phyloP scores from a whole-genome alignment of 495 filamentous ascomycete species.

The Podospora fimiseda region DNA sequence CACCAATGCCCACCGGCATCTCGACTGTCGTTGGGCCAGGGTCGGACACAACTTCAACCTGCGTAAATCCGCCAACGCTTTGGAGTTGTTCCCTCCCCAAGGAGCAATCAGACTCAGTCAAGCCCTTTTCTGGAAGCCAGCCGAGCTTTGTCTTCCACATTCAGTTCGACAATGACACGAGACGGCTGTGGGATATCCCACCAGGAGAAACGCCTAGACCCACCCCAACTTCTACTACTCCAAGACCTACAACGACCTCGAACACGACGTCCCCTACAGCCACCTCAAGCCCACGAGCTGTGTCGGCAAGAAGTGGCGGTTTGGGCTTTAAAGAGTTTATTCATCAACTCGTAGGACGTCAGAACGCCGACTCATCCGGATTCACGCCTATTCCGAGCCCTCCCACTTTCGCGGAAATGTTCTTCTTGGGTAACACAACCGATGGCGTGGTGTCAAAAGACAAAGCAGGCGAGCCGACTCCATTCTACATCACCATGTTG shows the following conservation, averaged over 20 bases:
- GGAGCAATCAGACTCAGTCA: slow-evolving; percentile 55
- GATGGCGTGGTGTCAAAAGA: slow-evolving; percentile 56
- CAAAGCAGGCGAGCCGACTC: slow-evolving; percentile 60
- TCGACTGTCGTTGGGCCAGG: slow-evolving; percentile 66
- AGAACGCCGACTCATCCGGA: slow-evolving; percentile 9
- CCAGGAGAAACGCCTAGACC: slow-evolving; percentile 26
- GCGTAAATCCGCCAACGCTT: slow-evolving; percentile 59
- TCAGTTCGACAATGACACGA: slow-evolving; percentile 66
- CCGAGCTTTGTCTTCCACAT: slow-evolving; percentile 78
- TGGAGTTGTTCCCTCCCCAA: slow-evolving; percentile 84
- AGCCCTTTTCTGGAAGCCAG: slow-evolving; percentile 54
- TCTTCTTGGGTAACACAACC: slow-evolving; percentile 77
- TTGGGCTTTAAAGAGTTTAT: slow-evolving; percentile 9
- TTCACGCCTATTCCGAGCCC: slow-evolving; percentile 46
- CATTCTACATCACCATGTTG: slow-evolving; percentile 58
- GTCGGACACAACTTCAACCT: slow-evolving; percentile 51
- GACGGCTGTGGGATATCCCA: slow-evolving; percentile 36
- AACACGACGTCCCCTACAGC: slow-evolving; percentile 19
- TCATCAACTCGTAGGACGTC: slow-evolving; percentile 3
- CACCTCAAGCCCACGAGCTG: slow-evolving; percentile 7
- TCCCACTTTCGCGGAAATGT: slow-evolving; percentile 52
- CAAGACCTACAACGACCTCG: slow-evolving; percentile 17
- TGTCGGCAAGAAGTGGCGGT: slow-evolving; percentile 5
- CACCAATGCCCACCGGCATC: slow-evolving; percentile 77
- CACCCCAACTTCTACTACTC: slow-evolving; percentile 3